Conservation (phyloP, 371 early-diverging fungal genomes). For the Mycotypha africana region DNA sequence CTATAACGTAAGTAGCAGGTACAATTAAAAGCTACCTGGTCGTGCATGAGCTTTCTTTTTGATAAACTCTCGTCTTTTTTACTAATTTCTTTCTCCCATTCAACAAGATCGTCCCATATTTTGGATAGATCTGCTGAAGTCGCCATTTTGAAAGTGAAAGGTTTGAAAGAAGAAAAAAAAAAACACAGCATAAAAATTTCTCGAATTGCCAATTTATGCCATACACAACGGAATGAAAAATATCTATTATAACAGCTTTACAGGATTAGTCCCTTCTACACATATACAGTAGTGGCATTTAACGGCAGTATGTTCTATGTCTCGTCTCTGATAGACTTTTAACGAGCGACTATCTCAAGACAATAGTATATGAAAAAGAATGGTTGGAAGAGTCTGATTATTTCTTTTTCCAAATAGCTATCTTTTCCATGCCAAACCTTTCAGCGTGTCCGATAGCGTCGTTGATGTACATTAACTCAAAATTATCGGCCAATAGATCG, state of each 20-base stretch:
- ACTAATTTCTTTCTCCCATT: constrained; percentile 20
- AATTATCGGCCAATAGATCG: constrained; percentile 40
- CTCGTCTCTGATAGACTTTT: too few species aligned
- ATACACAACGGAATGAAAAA: too few species aligned
- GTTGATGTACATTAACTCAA: constrained; percentile 54
- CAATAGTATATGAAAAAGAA: too few species aligned
- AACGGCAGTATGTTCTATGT: too few species aligned
- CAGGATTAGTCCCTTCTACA: too few species aligned
- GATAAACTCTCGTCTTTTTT: constrained; percentile 9
- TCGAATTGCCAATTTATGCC: too few species aligned
- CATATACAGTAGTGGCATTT: too few species aligned
- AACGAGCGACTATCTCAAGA: too few species aligned
- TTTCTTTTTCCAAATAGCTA: constrained; percentile 53
- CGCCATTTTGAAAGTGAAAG: not conserved
- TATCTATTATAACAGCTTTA: too few species aligned
- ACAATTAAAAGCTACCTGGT: constrained; percentile 13
- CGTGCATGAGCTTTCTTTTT: constrained; percentile 17
- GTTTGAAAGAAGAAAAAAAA: constrained; percentile 1
- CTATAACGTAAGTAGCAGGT: not conserved
- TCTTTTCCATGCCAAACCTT: constrained; percentile 52
- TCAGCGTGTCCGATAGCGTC: constrained; percentile 47
- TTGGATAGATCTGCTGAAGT: not conserved
- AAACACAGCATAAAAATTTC: constrained; percentile 4
- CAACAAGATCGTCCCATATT: constrained; percentile 17
- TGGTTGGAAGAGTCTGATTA: too few species aligned